These are phyloP conservation scores for Ottelia alismoides DNA, from an alignment of 106 monocot species.

Conservation along the genomic window DNA sequence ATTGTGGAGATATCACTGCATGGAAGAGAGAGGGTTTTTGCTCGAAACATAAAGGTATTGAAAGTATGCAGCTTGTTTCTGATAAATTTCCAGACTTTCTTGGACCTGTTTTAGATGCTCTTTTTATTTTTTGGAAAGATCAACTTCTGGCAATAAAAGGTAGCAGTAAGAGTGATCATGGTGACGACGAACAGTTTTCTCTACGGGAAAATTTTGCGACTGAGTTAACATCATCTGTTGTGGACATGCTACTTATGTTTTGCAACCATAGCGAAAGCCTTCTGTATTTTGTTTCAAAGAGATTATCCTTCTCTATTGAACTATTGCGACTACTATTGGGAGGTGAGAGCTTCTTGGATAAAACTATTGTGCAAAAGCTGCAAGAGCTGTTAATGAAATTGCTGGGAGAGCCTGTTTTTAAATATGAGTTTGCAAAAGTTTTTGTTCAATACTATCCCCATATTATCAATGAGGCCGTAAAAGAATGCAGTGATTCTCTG, in stretches of 20 bases:
- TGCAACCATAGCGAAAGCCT: slow-evolving; percentile 65
- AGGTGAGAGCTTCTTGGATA: slow-evolving; percentile 57
- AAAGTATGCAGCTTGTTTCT: slow-evolving; percentile 51
- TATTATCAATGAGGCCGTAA: slow-evolving; percentile 33
- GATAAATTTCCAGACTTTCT: slow-evolving; percentile 37
- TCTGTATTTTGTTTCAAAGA: slow-evolving; percentile 50
- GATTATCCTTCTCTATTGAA: slow-evolving; percentile 24
- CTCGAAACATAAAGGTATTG: slow-evolving; percentile 70
- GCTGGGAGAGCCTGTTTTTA: slow-evolving; percentile 77
- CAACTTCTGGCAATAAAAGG: slow-evolving; percentile 20
- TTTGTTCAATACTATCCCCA: slow-evolving; percentile 50
- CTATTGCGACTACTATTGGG: slow-evolving; percentile 45
- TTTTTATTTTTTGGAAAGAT: slow-evolving; percentile 59
- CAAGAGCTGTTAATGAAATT: slow-evolving; percentile 83
- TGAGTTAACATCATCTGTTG: slow-evolving; percentile 30
- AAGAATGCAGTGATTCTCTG: slow-evolving; percentile 19
- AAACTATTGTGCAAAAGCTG: slow-evolving; percentile 44
- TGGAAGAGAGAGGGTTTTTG: slow-evolving; percentile 97
- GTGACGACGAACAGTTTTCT: not conserved
- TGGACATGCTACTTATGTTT: slow-evolving; percentile 66
- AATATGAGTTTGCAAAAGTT: slow-evolving; percentile 70
- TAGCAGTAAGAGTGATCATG: not conserved
- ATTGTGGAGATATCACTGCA: slow-evolving; percentile 93
- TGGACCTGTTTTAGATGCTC: slow-evolving; percentile 68
- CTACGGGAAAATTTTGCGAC: not conserved